Conservation (phyloP, 2,329 filamentous ascomycete species). For the Cucurbitaria berberidis region DNA sequence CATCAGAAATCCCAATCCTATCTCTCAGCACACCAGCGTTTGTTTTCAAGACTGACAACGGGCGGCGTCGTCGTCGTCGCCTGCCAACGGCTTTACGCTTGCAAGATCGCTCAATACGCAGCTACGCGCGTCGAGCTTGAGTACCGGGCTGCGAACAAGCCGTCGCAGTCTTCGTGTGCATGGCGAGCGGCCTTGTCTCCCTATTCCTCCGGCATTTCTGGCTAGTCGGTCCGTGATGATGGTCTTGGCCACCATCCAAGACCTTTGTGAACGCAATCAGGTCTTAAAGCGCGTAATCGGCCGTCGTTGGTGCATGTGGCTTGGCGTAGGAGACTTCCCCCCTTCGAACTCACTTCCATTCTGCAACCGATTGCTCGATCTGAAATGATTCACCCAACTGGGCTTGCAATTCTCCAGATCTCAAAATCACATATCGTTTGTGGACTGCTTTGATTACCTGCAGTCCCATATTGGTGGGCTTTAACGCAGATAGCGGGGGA, state of each 20-base stretch:
- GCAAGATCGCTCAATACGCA: background rate
- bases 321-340: slow-evolving; percentile 4
- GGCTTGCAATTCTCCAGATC: background rate
- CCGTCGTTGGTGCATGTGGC: slow-evolving; percentile 11
- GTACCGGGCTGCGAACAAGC: background rate
- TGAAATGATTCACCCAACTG: background rate
- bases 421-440: background rate
- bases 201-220: slow-evolving; percentile 13
- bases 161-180: background rate
- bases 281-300: slow-evolving; percentile 14
- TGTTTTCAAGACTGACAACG: background rate
- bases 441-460: background rate
- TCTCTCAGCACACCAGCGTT: background rate
- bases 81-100: too few relatives aligned
- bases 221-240: slow-evolving; percentile 27
- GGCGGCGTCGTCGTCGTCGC: background rate
- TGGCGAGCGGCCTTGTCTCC: background rate
- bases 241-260: slow-evolving; percentile 25
- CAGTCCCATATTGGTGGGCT: slow-evolving; percentile 9
- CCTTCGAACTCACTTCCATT: slow-evolving; percentile 2
- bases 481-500: slow-evolving; percentile 18
- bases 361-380: background rate
- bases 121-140: background rate
- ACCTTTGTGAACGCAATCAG: slow-evolving; percentile 12
- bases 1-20: too few relatives aligned